Base-by-base conservation (phyloP, 2,329 filamentous ascomycete genomes). In the Cercospora sp. region DNA sequence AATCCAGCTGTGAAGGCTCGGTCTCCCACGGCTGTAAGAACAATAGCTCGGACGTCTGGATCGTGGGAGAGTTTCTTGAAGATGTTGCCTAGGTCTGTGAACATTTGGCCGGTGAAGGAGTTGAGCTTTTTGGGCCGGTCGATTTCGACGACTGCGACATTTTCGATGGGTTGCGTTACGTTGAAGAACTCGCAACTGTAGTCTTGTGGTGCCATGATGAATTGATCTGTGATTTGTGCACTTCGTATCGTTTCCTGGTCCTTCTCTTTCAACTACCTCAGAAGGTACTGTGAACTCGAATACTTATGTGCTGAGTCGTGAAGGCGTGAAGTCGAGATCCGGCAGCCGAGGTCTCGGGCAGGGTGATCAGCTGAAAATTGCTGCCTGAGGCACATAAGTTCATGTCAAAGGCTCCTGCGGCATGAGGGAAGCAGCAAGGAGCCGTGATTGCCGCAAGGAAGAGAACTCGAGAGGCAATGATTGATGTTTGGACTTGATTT, bases 91-190 rank as follows among this genome's bases (percentile, higher is more conserved):
- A 96, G 84, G 82, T 96, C 93, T 63, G 90, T 83, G 93, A 94
- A 97, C 88, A 97, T 94, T 64, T 72, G 33, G n/a, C 45, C 10
- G 72, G 88, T 86, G 79, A 96, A 97, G 69, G 62, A 88, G 79
- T 98, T 98, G 78, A 97, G 83, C 83, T 96, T 97, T 72, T 87
- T 80, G 1, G 93, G 88, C 0, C 93, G 87, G 82, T 96, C 94
- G 81, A 96, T 95, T 81, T 97, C 90, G 67, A 97, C 91, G 77
- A 96, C 92, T 20, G 90, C 91, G 57, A 97, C 89, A 81, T 89
- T 88, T 75, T 90, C 85, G 42, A 82, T 76, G 0, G 93, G 92
- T 45, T 88, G 88, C 12, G 86, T 88, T 73, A 96, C 84, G 36
- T 66, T 72, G 71, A 73, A 69, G 65, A 72, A 70, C n/a, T 69